phyloP scores from a whole-genome alignment of 192 early-diverging fungal genomes.

The Backusella macrospora region DNA sequence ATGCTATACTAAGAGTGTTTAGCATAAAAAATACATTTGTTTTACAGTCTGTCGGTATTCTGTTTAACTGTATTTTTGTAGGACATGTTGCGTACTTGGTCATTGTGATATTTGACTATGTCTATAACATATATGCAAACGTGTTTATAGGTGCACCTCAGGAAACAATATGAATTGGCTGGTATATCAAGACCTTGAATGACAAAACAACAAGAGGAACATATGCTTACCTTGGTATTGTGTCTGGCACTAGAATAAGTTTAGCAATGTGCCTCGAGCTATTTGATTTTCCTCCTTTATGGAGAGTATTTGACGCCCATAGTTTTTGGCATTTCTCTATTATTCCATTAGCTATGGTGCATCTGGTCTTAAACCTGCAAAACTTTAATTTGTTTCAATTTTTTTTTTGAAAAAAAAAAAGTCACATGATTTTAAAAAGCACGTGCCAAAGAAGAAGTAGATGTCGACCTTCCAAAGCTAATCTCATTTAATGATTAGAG shows the following conservation, averaged over 20 bases:
- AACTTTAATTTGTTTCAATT: no score
- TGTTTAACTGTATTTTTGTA: constrained; percentile 37
- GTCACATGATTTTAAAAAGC: no score
- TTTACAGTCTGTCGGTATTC: constrained; percentile 30
- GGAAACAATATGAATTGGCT: constrained; percentile 78
- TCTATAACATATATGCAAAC: constrained; percentile 93
- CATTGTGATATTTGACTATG: constrained; percentile 81
- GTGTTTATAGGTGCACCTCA: constrained; percentile 71
- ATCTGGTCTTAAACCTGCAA: no score
- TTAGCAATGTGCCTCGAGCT: constrained; percentile 84
- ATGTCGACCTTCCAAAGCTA: no score
- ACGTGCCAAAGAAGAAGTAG: no score
- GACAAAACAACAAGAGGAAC: constrained; percentile 41
- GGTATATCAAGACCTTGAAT: constrained; percentile 47
- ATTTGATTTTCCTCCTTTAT: constrained; percentile 92
- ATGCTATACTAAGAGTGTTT: constrained; percentile 67
- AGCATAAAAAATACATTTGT: constrained; percentile 39
- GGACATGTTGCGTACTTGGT: constrained; percentile 78
- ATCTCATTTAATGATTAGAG: no score
- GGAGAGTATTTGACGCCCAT: constrained; percentile 88
- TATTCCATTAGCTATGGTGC: constrained; percentile 64
- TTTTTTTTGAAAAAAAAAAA: no score
- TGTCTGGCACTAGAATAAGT: constrained; percentile 61
- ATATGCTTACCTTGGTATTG: constrained; percentile 66
- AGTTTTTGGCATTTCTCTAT: constrained; percentile 94